Evolutionary conservation across 345 rosid genomes (phyloP).

Genomic region (Tarenaya hassleriana): DNA sequence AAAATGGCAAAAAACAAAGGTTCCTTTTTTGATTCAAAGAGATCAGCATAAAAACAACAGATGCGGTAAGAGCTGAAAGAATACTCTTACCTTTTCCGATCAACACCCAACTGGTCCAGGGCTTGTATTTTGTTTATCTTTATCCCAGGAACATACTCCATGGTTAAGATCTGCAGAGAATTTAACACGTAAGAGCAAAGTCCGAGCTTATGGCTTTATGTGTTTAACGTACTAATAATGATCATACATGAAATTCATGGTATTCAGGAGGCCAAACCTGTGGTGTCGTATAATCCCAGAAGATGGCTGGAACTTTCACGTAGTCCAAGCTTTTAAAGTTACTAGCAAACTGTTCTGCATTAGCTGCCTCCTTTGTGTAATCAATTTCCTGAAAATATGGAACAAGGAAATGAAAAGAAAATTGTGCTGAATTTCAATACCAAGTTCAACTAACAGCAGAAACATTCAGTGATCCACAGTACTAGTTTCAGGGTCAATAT

Average conservation of each 20-base stretch:
- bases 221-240: conserved; percentile 2
- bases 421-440: neutral
- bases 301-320: conserved; percentile 78
- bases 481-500: too few relatives aligned
- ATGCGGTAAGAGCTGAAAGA: neutral
- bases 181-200: neutral
- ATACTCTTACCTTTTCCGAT: conserved; percentile 66
- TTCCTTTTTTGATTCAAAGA: conserved; percentile 9
- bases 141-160: conserved; percentile 99
- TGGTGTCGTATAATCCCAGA: conserved; percentile 85
- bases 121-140: conserved; percentile 90
- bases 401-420: neutral
- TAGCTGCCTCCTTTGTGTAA: conserved; percentile 94
- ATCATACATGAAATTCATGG: conserved; percentile 9
- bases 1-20: conserved; percentile 6
- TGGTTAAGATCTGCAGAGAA: conserved; percentile 68
- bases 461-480: neutral
- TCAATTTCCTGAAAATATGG: conserved; percentile 72
- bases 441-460: neutral
- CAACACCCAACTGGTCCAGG: conserved; percentile 87
- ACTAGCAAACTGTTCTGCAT: conserved; percentile 83
- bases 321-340: conserved; percentile 81
- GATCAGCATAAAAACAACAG: neutral
- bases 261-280: conserved; percentile 43
- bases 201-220: conserved; percentile 10